A percentile compares a stretch with the other conserved stretches of the same genome.
Conservation (phyloP, 2,329 filamentous ascomycete genomes). For the Simplicillium aogashimaense region DNA sequence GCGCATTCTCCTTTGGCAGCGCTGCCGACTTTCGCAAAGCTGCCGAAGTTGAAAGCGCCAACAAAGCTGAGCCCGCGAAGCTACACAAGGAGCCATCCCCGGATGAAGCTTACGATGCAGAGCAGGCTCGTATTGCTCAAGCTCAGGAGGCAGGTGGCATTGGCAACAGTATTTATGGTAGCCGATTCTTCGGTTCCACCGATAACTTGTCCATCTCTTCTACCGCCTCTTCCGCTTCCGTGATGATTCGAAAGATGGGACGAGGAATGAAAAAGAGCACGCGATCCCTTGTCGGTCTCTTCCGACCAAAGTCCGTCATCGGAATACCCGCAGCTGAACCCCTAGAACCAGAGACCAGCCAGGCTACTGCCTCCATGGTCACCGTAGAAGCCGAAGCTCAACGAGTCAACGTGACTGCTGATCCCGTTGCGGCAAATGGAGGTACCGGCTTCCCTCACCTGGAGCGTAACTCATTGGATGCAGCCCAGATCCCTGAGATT, state of each 20-base stretch:
- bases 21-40: slow-evolving; percentile 79
- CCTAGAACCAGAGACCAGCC: slow-evolving; percentile 54
- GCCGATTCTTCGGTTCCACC: slow-evolving; percentile 81
- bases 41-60: slow-evolving; percentile 49
- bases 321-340: slow-evolving; percentile 66
- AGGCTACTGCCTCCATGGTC: slow-evolving; percentile 87
- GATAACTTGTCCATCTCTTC: slow-evolving; percentile 91
- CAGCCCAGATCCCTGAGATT: slow-evolving; percentile 35
- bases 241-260: slow-evolving; percentile 98
- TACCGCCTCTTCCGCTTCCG: slow-evolving; percentile 78
- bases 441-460: slow-evolving; percentile 77
- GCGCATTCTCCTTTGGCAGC: slow-evolving; percentile 95
- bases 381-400: slow-evolving; percentile 48
- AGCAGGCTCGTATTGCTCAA: slow-evolving; percentile 84
- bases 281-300: slow-evolving; percentile 84
- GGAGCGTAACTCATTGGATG: slow-evolving; percentile 73
- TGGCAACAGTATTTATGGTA: slow-evolving; percentile 87
- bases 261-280: slow-evolving; percentile 94
- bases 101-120: slow-evolving; percentile 65
- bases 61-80: slow-evolving; percentile 33
- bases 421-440: slow-evolving; percentile 55
- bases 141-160: slow-evolving; percentile 88
- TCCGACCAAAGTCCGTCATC: slow-evolving; percentile 85
- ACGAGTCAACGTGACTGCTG: slow-evolving; percentile 40
- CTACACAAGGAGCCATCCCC: slow-evolving; percentile 55